Evolutionary conservation across 768 basidiomycete genomes (phyloP).

Genomic region (Mycena alexandri): DNA sequence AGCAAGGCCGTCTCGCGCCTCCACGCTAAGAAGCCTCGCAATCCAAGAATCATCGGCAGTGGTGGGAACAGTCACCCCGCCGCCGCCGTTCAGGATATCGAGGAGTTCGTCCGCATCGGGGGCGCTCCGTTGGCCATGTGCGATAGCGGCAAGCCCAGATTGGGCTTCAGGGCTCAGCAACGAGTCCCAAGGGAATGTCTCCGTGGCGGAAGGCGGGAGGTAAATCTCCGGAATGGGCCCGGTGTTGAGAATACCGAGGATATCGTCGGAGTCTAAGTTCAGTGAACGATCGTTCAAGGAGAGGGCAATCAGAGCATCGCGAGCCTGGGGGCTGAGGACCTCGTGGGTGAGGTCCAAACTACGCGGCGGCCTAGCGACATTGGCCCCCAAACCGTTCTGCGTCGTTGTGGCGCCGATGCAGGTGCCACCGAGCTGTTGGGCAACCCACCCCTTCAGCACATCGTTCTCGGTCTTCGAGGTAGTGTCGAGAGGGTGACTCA

Average conservation of each 20-base stretch:
- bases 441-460: not conserved
- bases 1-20: not conserved
- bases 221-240: not conserved
- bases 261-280: not conserved
- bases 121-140: not conserved
- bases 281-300: not conserved
- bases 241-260: not conserved
- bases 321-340: conserved; percentile 19
- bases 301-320: conserved; percentile 12
- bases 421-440: conserved; percentile 3
- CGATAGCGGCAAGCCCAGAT: not conserved
- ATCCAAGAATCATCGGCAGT: not conserved
- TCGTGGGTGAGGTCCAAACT: not conserved
- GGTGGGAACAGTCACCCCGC: not conserved
- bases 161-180: not conserved
- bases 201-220: too few relatives aligned
- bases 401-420: not conserved
- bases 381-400: not conserved
- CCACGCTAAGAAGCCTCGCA: not conserved
- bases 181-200: not conserved
- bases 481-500: not conserved
- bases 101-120: conserved; percentile 3
- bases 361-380: not conserved
- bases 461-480: not conserved
- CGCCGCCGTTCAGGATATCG: not conserved